These are phyloP conservation scores for Aspergillus awamori DNA, from an alignment of 2,329 filamentous ascomycete species.

Conservation along the genomic window DNA sequence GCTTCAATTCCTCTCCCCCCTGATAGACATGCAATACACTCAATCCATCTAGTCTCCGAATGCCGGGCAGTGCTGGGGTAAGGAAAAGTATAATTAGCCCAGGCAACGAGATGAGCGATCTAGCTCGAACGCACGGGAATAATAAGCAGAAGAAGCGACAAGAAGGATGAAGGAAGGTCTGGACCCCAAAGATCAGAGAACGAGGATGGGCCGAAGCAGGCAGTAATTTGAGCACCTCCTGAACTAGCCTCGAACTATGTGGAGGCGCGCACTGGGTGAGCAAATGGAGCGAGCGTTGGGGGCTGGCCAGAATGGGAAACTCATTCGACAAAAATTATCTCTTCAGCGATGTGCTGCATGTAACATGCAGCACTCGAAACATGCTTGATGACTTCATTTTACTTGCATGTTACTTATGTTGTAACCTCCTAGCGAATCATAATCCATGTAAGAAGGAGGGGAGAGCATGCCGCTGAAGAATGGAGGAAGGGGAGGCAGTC, in stretches of 20 bases:
- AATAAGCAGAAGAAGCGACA: not conserved
- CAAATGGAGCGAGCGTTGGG: not conserved
- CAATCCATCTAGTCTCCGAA: not conserved
- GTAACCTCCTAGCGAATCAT: not conserved
- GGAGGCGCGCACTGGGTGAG: not conserved
- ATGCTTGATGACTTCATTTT: not conserved
- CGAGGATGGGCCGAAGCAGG: not conserved
- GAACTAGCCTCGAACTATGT: conserved; percentile 5
- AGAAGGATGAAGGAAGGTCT: not conserved
- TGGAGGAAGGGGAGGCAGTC: not conserved
- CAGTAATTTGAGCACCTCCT: conserved; percentile 3
- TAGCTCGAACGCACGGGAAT: not conserved
- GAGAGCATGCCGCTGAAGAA: not conserved
- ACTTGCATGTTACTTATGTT: not conserved
- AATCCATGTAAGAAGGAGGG: not conserved
- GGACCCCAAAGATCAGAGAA: not conserved
- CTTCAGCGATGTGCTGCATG: not conserved
- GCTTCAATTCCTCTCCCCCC: not conserved
- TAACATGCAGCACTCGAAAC: not conserved
- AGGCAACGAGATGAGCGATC: not conserved
- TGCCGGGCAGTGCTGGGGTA: not conserved
- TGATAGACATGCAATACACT: not conserved
- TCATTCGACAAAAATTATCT: not conserved
- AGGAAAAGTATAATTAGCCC: not conserved
- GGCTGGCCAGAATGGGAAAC: not conserved